Evolutionary conservation across 225 moss, liverwort and hornwort genomes (phyloP), one percentile per base, ranked within the genome.

Genomic region (Antitrichia curtipendula): DNA sequence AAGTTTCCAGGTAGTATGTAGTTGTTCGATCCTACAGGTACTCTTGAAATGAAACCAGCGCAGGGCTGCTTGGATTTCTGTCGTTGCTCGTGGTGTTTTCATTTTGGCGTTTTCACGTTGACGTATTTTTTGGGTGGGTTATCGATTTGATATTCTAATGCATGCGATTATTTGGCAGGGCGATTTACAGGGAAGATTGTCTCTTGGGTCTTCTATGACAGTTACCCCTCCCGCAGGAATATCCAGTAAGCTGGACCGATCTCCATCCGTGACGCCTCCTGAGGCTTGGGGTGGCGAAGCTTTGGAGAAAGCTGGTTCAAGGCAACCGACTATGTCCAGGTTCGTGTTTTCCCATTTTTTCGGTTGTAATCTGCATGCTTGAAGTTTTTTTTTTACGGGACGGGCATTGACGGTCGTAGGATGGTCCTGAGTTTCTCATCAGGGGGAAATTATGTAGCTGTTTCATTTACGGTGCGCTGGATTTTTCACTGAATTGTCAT

Each of bases 281-380:
- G 99, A 99, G 86, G 93, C 96, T 87, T 99, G 99, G 99, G 99
- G 99, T 92, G 99, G 97, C 41, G 99, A 99, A 89, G 82, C 95
- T 68, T 81, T 90, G 85, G 95, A 95, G 82, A 95, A 89, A 81
- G 90, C 82, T 82, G 88, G 92, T 58, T 88, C 87, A 31, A 90
- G 93, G 59, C 93, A 93, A 75, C 91, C 92, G 76, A 90, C 91
- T 63, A 89, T 94, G 88, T 94, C 94, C 75, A 94, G 94, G 94
- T 94, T 89, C n/a, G 77, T 40, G 63, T 54, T 59, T 58, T 62
- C 34, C 34, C n/a, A 22, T 70, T 61, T 53, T 52, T 66, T 70
- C 16, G 34, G 59, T 88, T 13, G 34, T 62, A 25, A 41, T 83
- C 40, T 82, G 38, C 68, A 58, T 88, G 73, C 72, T 49, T 57